These are phyloP conservation scores for Chrysoporthe deuterocubensis DNA, from an alignment of 2,329 filamentous ascomycete species.

Conservation along the genomic window DNA sequence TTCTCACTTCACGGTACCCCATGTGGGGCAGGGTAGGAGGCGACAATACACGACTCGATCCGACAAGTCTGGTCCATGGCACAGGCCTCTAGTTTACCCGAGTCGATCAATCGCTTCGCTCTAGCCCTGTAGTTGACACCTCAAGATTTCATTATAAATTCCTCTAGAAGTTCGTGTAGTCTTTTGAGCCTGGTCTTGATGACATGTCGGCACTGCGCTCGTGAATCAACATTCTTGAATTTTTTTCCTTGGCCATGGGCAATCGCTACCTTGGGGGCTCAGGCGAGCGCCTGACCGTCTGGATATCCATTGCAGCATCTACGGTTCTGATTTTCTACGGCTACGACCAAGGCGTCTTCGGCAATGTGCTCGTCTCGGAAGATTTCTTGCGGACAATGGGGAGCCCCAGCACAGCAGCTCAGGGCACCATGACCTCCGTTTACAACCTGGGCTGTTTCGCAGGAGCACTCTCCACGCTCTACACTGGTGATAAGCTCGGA, in stretches of 20 bases:
- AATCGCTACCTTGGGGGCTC: slow-evolving; percentile 51
- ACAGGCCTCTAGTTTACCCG: not conserved
- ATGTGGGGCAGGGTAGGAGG: not conserved
- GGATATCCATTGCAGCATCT: slow-evolving; percentile 55
- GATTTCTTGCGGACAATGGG: slow-evolving; percentile 34
- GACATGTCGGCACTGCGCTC: not conserved
- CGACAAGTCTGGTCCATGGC: not conserved
- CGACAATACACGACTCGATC: not conserved
- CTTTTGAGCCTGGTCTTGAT: not conserved
- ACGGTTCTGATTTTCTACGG: slow-evolving; percentile 56
- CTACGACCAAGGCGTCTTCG: slow-evolving; percentile 44
- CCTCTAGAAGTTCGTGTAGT: not conserved
- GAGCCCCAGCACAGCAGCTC: slow-evolving; percentile 25
- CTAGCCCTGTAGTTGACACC: not conserved
- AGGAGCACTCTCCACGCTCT: slow-evolving; percentile 31
- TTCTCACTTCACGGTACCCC: not conserved
- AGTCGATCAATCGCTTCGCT: not conserved
- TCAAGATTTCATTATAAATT: not conserved
- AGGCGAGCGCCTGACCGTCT: slow-evolving; percentile 53
- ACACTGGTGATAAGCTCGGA: slow-evolving; percentile 32
- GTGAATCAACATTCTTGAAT: not conserved
- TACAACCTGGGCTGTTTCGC: slow-evolving; percentile 33
- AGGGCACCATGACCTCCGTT: slow-evolving; percentile 31
- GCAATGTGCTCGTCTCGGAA: slow-evolving; percentile 35
- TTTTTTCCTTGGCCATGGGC: slow-evolving; percentile 2